A percentile compares a stretch with the other conserved stretches of the same genome.
Conservation (phyloP, 2,329 filamentous ascomycete species). For the Pyricularia sp. region DNA sequence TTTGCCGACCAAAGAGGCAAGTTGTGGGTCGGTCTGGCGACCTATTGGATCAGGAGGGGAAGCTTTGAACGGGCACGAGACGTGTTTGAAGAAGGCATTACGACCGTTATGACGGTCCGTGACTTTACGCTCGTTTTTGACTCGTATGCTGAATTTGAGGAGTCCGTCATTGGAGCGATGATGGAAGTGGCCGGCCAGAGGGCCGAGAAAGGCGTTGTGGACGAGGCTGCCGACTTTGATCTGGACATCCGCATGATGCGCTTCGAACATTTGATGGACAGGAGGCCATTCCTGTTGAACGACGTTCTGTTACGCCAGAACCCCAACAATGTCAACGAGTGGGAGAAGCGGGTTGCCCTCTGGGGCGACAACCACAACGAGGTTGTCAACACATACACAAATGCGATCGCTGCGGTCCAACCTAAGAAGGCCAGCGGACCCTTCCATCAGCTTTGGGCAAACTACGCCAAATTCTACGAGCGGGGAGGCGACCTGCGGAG, state of each 20-base stretch:
- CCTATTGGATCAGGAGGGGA: constrained; percentile 89
- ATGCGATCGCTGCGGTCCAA: constrained; percentile 83
- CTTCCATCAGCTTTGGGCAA: constrained; percentile 90
- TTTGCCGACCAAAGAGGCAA: constrained; percentile 93
- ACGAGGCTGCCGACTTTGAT: constrained; percentile 83
- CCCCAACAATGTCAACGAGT: constrained; percentile 88
- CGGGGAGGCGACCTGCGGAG: constrained; percentile 70
- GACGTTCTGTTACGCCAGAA: constrained; percentile 93
- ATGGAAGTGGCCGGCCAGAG: constrained; percentile 78
- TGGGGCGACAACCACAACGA: constrained; percentile 91
- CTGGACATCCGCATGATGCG: constrained; percentile 95
- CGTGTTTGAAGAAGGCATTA: constrained; percentile 90
- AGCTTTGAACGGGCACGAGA: constrained; percentile 89
- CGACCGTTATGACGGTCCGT: constrained; percentile 95
- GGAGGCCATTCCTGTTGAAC: constrained; percentile 88
- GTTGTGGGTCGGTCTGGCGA: constrained; percentile 85
- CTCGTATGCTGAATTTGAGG: constrained; percentile 91
- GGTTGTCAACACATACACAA: constrained; percentile 86
- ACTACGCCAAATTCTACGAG: constrained; percentile 97
- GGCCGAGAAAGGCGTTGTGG: constrained; percentile 62
- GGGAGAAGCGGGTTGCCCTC: constrained; percentile 90
- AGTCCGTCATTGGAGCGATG: constrained; percentile 80
- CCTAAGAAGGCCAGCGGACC: constrained; percentile 89
- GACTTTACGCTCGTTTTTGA: constrained; percentile 97
- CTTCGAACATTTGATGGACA: constrained; percentile 96